Percentiles rank a stretch among this genome's conserved stretches.
These are phyloP conservation scores for Arthrinium phaeospermum DNA, from an alignment of 2,329 filamentous ascomycete species.

Conservation along the genomic window DNA sequence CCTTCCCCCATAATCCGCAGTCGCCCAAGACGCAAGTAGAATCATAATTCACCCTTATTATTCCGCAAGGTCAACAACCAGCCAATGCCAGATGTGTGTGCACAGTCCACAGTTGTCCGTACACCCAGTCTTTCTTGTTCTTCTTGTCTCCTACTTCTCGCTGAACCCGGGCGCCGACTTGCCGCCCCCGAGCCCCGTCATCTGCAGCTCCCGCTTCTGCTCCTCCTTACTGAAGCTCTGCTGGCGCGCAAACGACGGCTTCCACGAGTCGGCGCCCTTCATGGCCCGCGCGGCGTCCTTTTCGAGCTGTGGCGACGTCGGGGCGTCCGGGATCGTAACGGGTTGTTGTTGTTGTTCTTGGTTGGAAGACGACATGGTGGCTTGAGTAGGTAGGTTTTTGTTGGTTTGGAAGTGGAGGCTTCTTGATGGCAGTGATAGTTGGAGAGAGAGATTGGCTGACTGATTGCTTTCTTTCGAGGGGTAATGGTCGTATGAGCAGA, in stretches of 20 bases:
- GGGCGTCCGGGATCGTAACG: constrained; percentile 21
- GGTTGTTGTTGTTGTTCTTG: background rate
- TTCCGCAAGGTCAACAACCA: background rate
- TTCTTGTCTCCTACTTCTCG: constrained; percentile 35
- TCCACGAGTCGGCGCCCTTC: constrained; percentile 49
- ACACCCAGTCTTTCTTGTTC: background rate
- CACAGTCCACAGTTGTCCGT: too few species aligned
- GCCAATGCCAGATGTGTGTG: background rate
- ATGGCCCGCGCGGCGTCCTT: constrained; percentile 44
- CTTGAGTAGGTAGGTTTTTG: background rate
- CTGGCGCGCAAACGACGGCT: constrained; percentile 49
- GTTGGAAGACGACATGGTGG: background rate
- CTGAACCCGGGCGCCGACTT: constrained; percentile 48
- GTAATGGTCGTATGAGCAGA: background rate
- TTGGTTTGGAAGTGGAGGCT: background rate
- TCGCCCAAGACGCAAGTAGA: background rate
- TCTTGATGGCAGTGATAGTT: background rate
- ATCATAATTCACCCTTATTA: background rate
- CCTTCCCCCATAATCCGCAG: background rate
- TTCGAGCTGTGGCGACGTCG: constrained; percentile 36
- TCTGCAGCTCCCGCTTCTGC: constrained; percentile 57
- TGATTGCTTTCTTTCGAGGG: background rate
- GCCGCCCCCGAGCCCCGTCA: constrained; percentile 44
- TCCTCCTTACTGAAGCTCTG: constrained; percentile 62
- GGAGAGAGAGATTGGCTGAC: background rate